Evolutionary conservation across 2,329 filamentous ascomycete species (phyloP).

Genomic region (Phoma sp.): DNA sequence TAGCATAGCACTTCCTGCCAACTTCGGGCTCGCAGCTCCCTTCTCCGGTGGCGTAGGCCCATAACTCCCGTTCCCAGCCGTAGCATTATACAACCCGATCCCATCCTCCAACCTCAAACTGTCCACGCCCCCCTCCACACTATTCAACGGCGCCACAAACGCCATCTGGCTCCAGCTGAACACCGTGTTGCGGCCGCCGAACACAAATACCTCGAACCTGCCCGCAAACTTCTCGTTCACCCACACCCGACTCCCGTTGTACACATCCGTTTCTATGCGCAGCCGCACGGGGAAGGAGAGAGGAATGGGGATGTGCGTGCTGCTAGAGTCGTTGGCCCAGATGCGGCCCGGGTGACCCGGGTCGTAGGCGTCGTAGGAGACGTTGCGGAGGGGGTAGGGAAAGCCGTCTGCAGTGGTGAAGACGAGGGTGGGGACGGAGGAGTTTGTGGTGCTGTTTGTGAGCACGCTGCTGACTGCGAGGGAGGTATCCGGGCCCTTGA

Average conservation of each 20-base stretch:
- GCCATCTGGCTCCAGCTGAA: slow-evolving; percentile 65
- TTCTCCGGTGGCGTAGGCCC: slow-evolving; percentile 3
- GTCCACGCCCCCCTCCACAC: slow-evolving; percentile 38
- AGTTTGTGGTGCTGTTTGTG: slow-evolving; percentile 23
- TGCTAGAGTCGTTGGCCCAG: slow-evolving; percentile 57
- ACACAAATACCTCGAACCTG: slow-evolving; percentile 62
- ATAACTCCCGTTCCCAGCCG: slow-evolving; percentile 18
- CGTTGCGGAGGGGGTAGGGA: slow-evolving; percentile 57
- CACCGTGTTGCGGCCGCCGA: slow-evolving; percentile 57
- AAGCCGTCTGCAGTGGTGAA: slow-evolving; percentile 50
- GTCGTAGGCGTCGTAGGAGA: slow-evolving; percentile 54
- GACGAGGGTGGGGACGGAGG: slow-evolving; percentile 35
- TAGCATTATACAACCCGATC: slow-evolving; percentile 17
- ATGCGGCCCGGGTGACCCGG: slow-evolving; percentile 58
- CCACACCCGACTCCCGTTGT: slow-evolving; percentile 59
- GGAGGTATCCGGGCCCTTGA: slow-evolving; percentile 53
- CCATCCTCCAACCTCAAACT: slow-evolving; percentile 13
- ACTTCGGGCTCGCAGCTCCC: background rate
- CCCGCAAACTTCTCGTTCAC: slow-evolving; percentile 55
- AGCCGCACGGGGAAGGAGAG: slow-evolving; percentile 46
- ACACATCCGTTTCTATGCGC: slow-evolving; percentile 53
- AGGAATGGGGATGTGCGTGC: slow-evolving; percentile 51
- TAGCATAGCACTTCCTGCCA: background rate
- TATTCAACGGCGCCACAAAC: slow-evolving; percentile 58
- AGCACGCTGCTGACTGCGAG: slow-evolving; percentile 44